phyloP scores from a whole-genome alignment of 768 basidiomycete genomes.

The Suillus luteus region DNA sequence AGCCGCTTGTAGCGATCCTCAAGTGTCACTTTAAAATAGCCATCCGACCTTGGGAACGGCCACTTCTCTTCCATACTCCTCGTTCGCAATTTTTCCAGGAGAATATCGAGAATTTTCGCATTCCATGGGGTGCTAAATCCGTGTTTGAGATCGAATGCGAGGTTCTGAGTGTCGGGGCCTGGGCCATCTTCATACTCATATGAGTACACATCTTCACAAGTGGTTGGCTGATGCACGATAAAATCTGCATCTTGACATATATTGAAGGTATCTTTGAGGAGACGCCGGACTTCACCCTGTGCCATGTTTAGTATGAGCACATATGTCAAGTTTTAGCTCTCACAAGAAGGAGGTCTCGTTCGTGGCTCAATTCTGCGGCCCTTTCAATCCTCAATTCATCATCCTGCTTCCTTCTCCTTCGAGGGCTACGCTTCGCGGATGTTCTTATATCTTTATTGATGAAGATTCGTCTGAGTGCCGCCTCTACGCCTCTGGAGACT shows the following conservation, averaged over 20 bases:
- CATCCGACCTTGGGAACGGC: conserved; percentile 5
- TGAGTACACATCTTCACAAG: conserved; percentile 7
- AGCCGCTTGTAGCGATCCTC: conserved; percentile 15
- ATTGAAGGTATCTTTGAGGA: conserved; percentile 13
- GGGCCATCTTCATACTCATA: conserved; percentile 17
- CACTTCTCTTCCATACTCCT: conserved; percentile 4
- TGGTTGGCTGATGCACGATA: conserved; percentile 3
- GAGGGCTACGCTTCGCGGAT: neutral
- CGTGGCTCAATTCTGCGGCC: neutral
- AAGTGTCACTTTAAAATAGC: conserved; percentile 7
- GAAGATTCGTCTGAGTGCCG: neutral
- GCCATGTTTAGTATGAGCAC: neutral
- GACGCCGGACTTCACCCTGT: conserved; percentile 13
- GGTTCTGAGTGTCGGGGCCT: conserved; percentile 2
- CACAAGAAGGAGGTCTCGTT: neutral
- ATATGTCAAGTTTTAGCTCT: neutral
- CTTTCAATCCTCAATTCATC: neutral
- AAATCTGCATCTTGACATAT: conserved; percentile 11
- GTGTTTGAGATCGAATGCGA: conserved; percentile 11
- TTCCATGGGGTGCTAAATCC: conserved; percentile 9
- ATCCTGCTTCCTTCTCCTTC: neutral
- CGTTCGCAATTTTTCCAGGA: conserved; percentile 7
- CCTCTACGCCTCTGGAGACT: conserved; percentile 8
- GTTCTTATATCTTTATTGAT: neutral
- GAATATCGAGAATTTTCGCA: conserved; percentile 4